Evolutionary conservation across 1,284 basidiomycete genomes (phyloP).

Genomic region (Phlebopus sp.): DNA sequence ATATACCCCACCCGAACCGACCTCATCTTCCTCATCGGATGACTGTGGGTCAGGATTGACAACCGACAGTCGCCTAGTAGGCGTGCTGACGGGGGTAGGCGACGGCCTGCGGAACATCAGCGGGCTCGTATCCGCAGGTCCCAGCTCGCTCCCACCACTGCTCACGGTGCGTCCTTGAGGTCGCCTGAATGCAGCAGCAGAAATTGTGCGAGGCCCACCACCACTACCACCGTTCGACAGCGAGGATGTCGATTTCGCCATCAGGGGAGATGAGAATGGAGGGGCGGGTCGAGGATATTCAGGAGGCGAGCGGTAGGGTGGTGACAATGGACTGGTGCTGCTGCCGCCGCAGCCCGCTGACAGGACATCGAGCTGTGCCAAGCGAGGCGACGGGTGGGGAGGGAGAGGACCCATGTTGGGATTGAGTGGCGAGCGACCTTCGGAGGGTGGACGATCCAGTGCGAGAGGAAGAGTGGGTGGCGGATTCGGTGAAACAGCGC

Average conservation of each 20-base stretch:
- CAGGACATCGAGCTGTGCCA: conserved; percentile 11
- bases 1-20: conserved; percentile 59
- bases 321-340: conserved; percentile 27
- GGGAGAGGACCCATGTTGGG: conserved; percentile 2
- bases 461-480: neutral
- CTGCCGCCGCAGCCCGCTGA: conserved; percentile 11
- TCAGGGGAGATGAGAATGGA: conserved; percentile 31
- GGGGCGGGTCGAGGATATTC: conserved; percentile 31
- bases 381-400: conserved; percentile 1
- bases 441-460: neutral
- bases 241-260: conserved; percentile 35
- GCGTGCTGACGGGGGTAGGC: conserved; percentile 34
- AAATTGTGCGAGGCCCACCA: conserved; percentile 51
- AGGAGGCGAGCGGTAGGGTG: conserved; percentile 39
- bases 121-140: conserved; percentile 44
- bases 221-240: conserved; percentile 19
- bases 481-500: conserved; percentile 8
- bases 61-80: conserved; percentile 22
- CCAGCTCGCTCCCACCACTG: conserved; percentile 13
- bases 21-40: conserved; percentile 49
- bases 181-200: conserved; percentile 73
- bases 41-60: conserved; percentile 28
- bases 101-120: conserved; percentile 43
- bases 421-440: neutral
- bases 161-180: conserved; percentile 39